Conservation (phyloP, 306 rosid species). For the Lablab purpureus region DNA sequence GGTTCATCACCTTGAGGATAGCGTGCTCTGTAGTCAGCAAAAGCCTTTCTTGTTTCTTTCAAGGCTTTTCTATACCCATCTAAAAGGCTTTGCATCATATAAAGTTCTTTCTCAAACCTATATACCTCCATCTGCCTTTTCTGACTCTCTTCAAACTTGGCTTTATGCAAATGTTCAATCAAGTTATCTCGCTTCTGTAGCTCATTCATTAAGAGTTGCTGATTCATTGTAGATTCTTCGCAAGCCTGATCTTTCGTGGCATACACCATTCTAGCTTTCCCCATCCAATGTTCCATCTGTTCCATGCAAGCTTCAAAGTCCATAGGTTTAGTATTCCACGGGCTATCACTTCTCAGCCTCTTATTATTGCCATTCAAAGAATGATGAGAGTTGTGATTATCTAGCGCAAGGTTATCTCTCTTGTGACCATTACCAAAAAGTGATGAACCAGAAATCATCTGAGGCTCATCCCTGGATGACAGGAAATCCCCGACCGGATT, state of each 20-base stretch:
- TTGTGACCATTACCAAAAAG: slow-evolving; percentile 77
- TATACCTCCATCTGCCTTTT: slow-evolving; percentile 67
- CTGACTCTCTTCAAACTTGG: slow-evolving; percentile 74
- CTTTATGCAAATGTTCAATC: slow-evolving; percentile 67
- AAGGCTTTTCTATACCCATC: slow-evolving; percentile 84
- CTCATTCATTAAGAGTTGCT: slow-evolving; percentile 67
- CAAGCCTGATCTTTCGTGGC: slow-evolving; percentile 66
- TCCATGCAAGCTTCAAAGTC: slow-evolving; percentile 72
- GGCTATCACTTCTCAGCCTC: slow-evolving; percentile 69
- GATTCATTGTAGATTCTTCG: slow-evolving; percentile 59
- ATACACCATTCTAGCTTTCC: slow-evolving; percentile 71
- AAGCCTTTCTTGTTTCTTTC: slow-evolving; percentile 71
- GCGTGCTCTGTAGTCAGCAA: slow-evolving; percentile 69
- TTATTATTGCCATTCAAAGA: slow-evolving; percentile 66
- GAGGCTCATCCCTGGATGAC: slow-evolving; percentile 71
- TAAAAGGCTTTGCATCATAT: slow-evolving; percentile 71
- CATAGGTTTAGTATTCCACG: slow-evolving; percentile 62
- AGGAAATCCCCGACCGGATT: slow-evolving; percentile 65
- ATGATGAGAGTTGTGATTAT: slow-evolving; percentile 61
- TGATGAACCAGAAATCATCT: slow-evolving; percentile 62
- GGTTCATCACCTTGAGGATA: slow-evolving; percentile 78
- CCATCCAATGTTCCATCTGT: slow-evolving; percentile 68
- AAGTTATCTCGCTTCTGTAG: slow-evolving; percentile 68
- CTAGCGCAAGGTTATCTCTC: slow-evolving; percentile 62
- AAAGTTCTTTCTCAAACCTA: slow-evolving; percentile 79